A percentile compares a stretch with the other conserved stretches of the same genome.
Conservation (phyloP, 441 rosid species). For the Adansonia rubrostipa region DNA sequence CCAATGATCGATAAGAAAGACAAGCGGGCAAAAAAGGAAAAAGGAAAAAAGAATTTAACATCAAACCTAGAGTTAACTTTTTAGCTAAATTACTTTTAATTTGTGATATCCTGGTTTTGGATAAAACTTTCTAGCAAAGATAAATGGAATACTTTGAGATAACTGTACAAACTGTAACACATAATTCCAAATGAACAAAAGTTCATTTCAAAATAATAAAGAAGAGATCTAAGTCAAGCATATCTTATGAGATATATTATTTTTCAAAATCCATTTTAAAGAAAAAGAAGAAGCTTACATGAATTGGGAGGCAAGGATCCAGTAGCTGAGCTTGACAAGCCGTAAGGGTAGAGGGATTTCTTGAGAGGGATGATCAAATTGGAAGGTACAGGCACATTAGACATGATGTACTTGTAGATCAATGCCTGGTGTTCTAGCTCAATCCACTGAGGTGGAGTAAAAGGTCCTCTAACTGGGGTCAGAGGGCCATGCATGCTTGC, state of each 20-base stretch:
- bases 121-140: constrained; percentile 23
- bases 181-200: not conserved
- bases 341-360: constrained; percentile 59
- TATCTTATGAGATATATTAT: not conserved
- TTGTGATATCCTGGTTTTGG: constrained; percentile 15
- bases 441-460: constrained; percentile 84
- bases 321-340: constrained; percentile 42
- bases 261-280: not conserved
- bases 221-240: not conserved
- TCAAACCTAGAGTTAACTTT: constrained; percentile 16
- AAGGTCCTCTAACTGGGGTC: constrained; percentile 63
- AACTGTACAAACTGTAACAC: not conserved
- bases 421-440: constrained; percentile 91
- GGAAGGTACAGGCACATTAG: constrained; percentile 81
- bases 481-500: constrained; percentile 55
- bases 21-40: not conserved
- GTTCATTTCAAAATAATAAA: not conserved
- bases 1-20: constrained; percentile 21
- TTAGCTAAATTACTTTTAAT: constrained; percentile 25
- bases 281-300: constrained; percentile 47
- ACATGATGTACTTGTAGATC: constrained; percentile 81
- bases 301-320: constrained; percentile 63
- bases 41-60: not conserved
- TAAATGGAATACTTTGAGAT: not conserved
- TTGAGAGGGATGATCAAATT: constrained; percentile 66